Base-by-base conservation (phyloP, 768 basidiomycete genomes). In the Cystofilobasidium bisporidii region DNA sequence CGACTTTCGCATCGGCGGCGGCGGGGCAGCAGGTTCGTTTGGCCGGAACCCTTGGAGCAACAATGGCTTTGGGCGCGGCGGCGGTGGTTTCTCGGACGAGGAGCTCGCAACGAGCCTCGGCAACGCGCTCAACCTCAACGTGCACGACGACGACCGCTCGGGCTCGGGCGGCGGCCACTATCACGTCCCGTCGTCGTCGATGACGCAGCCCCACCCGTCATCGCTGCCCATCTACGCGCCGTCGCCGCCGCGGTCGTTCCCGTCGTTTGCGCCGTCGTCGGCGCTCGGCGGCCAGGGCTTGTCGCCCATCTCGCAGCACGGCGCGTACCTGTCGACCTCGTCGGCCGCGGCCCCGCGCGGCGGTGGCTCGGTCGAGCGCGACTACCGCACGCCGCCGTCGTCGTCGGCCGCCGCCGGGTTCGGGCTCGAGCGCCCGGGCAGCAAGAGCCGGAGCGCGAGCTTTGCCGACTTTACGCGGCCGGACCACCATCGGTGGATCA, bases 41-140 rank as follows among this genome's bases (percentile, higher is more conserved):
- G 38, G 32, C 41, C 47, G 58, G 28, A 41, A 60, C 22, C n/a
- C 28, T 8, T 55, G 53, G 53, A 22, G 48, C 53, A 43, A 38
- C 22, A 48, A 22, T 15, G 66, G 61, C 30, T 53, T 48, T 32
- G 22, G 47, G 20, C 41, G 63, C 20, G 58, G 33, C 33, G 57
- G 67, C 20, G 61, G 67, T 14, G 68, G 55, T 2, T 69, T 69
- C 57, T 60, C 62, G 1, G 68, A 64, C 30, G 62, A 69, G 26
- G 68, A 69, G 11, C 41, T 69, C 12, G 60, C 59, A 15, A 47
- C 38, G 43, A 38, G 63, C 36, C 63, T 69, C 32, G 63, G 58
- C 4, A 65, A 65, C 45, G 66, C 59, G 22, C 66, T 68, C 53
- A 69, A 48, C 50, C 61, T 69, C 24, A 64, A 57, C 58, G 41